Evolutionary conservation across 306 rosid genomes (phyloP).

Genomic region (Cucurbita maxima): DNA sequence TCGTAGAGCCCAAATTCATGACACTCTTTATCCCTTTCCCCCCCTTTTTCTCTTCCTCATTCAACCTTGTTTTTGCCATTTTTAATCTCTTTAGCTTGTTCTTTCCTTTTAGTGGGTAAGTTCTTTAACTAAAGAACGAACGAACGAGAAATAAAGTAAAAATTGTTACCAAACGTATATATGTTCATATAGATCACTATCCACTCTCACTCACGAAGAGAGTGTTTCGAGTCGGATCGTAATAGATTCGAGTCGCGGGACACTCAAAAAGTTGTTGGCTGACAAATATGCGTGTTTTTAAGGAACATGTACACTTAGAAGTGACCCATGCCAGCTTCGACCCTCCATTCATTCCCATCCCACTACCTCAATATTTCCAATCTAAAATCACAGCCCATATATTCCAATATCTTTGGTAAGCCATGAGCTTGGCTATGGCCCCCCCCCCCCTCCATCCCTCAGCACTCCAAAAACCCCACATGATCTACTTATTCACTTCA

Average conservation of each 20-base stretch:
- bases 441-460: not conserved
- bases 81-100: not conserved
- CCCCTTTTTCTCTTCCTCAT: not conserved
- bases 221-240: not conserved
- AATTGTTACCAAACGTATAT: not conserved
- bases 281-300: not conserved
- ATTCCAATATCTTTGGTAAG: conserved; percentile 8
- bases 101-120: not conserved
- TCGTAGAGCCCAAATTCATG: not conserved
- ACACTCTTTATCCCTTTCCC: not conserved
- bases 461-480: conserved; percentile 6
- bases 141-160: not conserved
- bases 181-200: not conserved
- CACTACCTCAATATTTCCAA: conserved; percentile 5
- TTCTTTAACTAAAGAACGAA: not conserved
- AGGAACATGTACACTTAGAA: conserved; percentile 5
- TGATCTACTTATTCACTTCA: conserved; percentile 6
- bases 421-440: not conserved
- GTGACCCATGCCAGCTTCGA: conserved; percentile 10
- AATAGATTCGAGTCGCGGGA: not conserved
- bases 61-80: not conserved
- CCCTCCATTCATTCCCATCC: not conserved
- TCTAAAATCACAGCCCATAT: conserved; percentile 6
- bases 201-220: not conserved
- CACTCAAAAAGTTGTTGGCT: not conserved